phyloP scores from a whole-genome alignment of 148 eudicot genomes.

The Rheum nobile region DNA sequence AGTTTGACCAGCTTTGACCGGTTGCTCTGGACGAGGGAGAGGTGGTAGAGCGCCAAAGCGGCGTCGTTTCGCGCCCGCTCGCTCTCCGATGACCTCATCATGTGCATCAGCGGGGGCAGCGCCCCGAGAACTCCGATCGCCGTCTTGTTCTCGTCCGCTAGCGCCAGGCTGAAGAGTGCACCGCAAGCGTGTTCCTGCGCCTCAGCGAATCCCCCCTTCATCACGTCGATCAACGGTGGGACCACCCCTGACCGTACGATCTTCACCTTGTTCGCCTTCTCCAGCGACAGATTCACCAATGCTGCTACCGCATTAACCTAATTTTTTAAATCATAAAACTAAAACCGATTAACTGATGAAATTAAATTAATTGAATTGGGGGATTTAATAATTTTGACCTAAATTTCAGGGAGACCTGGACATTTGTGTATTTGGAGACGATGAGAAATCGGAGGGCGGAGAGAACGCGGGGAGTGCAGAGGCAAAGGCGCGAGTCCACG shows the following conservation, averaged over 20 bases:
- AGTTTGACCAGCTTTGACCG: conserved; percentile 55
- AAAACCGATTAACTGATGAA: background rate
- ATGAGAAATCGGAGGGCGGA: conserved; percentile 43
- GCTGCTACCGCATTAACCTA: conserved; percentile 67
- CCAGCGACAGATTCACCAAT: conserved; percentile 68
- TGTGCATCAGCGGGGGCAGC: conserved; percentile 58
- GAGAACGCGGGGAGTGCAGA: conserved; percentile 57
- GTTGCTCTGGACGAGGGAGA: conserved; percentile 69
- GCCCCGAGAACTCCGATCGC: conserved; percentile 84
- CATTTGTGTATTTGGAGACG: conserved; percentile 33
- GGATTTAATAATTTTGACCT: background rate
- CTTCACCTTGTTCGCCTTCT: conserved; percentile 69
- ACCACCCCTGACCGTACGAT: conserved; percentile 76
- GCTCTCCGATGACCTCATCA: conserved; percentile 42
- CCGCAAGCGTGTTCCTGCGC: conserved; percentile 84
- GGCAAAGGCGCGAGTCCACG: conserved; percentile 33
- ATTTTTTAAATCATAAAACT: background rate
- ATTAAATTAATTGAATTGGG: background rate
- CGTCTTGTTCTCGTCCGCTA: conserved; percentile 74
- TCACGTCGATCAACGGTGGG: conserved; percentile 55
- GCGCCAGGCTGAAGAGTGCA: conserved; percentile 73
- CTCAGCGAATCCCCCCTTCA: conserved; percentile 58
- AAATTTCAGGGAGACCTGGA: conserved; percentile 27
- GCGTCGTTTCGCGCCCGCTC: conserved; percentile 69
- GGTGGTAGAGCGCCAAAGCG: conserved; percentile 71